A percentile compares a stretch with the other conserved stretches of the same genome.
These are phyloP conservation scores for Limnanthes douglasii DNA, from an alignment of 345 rosid genomes.

Conservation along the genomic window DNA sequence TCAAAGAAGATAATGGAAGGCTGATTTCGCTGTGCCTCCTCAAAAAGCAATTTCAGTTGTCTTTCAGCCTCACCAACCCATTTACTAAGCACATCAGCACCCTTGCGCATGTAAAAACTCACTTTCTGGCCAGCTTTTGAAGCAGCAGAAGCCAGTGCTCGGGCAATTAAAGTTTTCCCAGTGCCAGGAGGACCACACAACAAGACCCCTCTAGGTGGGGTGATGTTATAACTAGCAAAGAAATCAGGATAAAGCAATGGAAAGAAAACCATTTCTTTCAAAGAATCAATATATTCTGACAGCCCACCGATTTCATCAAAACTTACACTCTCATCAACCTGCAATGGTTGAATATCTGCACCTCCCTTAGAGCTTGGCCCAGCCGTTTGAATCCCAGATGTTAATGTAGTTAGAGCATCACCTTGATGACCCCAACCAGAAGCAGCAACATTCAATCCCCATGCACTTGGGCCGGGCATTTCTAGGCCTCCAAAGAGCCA, in stretches of 20 bases:
- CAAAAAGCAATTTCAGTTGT: conserved; percentile 90
- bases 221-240: conserved; percentile 88
- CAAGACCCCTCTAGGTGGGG: conserved; percentile 96
- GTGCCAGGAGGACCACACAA: conserved; percentile 99
- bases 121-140: conserved; percentile 99
- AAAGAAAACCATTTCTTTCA: conserved; percentile 99
- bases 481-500: conserved; percentile 98
- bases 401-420: conserved; percentile 60
- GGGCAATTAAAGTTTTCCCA: conserved; percentile 95
- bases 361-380: conserved; percentile 99
- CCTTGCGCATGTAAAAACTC: conserved; percentile 99
- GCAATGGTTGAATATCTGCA: conserved; percentile 98
- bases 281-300: conserved; percentile 80
- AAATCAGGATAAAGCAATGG: conserved; percentile 98
- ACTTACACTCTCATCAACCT: conserved; percentile 85
- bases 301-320: conserved; percentile 98
- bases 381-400: conserved; percentile 93
- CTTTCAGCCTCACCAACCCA: conserved; percentile 99
- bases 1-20: conserved; percentile 98
- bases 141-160: conserved; percentile 99
- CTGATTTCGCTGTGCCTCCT: conserved; percentile 97
- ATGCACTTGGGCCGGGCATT: conserved; percentile 60
- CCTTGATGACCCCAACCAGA: conserved; percentile 99
- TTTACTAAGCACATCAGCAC: conserved; percentile 99
- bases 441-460: conserved; percentile 90